These are phyloP conservation scores for Podospora comata DNA, from an alignment of 495 filamentous ascomycete species.

Conservation along the genomic window DNA sequence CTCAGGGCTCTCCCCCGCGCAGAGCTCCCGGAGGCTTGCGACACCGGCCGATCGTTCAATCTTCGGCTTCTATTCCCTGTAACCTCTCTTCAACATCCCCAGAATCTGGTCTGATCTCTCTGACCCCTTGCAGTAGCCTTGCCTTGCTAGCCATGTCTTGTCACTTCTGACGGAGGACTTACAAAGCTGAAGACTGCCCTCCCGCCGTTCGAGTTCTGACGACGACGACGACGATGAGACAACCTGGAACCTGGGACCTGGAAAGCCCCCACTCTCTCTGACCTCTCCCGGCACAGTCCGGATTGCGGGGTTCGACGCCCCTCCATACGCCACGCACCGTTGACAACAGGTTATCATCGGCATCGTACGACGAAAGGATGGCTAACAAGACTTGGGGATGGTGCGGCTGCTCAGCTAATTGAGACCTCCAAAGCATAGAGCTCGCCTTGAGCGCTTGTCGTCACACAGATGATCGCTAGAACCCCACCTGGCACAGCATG, in stretches of 20 bases:
- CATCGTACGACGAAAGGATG: slow-evolving; percentile 9
- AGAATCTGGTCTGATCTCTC: background rate
- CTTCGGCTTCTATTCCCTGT: background rate
- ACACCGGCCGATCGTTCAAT: background rate
- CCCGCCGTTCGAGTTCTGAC: background rate
- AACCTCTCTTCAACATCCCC: background rate
- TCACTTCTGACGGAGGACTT: background rate
- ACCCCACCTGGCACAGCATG: background rate
- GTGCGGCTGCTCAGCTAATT: background rate
- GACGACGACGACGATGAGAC: background rate
- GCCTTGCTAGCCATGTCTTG: background rate
- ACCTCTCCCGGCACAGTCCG: background rate
- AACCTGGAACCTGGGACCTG: background rate
- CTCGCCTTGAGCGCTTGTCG: background rate
- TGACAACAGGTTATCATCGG: background rate
- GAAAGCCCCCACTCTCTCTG: background rate
- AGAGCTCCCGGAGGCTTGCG: slow-evolving; percentile 6
- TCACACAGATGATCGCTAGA: background rate
- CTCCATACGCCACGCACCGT: background rate
- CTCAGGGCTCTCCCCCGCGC: slow-evolving; percentile 1
- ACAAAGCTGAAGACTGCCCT: background rate
- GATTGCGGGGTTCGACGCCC: background rate
- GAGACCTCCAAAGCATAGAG: background rate
- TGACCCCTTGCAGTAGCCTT: background rate
- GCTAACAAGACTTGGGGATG: background rate